Evolutionary conservation across 2,329 filamentous ascomycete genomes (phyloP), one percentile per base, ranked within the genome.

Genomic region (Colletotrichum simmondsii): DNA sequence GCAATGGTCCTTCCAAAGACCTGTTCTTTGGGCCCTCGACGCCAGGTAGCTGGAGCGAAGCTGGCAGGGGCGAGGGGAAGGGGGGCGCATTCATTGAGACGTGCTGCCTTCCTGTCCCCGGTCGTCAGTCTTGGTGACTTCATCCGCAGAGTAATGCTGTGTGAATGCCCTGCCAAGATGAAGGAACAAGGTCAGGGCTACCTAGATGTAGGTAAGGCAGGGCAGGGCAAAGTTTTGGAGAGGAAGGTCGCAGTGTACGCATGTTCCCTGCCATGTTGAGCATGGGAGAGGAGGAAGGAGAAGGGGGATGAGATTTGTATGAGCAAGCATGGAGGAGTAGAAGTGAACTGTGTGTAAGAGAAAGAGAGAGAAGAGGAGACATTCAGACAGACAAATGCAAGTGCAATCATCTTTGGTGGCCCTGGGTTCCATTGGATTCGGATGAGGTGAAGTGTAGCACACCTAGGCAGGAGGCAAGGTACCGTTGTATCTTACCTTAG

Each of bases 11-110:
- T 72, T 59, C 70, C 65, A 63, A 28, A 46, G 63, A 72, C 70
- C 70, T 58, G 70, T 65, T 69, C 70, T 14, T 12, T 35, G 70
- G 68, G 46, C 54, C 54, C 59, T 37, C 54, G 28, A 64, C n/a
- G 59, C 70, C 70, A 69, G 70, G 65, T 72, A 64, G 59, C 70
- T 72, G 70, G 70, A 56, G 65, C 70, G 54, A 49, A 19, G 35
- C n/a, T 53, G 32, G 42, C 42, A 49, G n/a, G 46, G 28, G 12
- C 26, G 60, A 57, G 60, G 26, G 37, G 52, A 32, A 42, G 49
- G 35, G 30, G 32, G 30, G 30, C 10, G 54, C 37, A 19, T 64
- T 69, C 32, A 53, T 63, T 30, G 56, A 58, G 28, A 63, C 35
- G 49, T 59, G 53, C 64, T 42, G 56, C 58, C 49, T 49, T 46